Evolutionary conservation across 768 basidiomycete genomes (phyloP).

Genomic region (Lentinula lateritia): DNA sequence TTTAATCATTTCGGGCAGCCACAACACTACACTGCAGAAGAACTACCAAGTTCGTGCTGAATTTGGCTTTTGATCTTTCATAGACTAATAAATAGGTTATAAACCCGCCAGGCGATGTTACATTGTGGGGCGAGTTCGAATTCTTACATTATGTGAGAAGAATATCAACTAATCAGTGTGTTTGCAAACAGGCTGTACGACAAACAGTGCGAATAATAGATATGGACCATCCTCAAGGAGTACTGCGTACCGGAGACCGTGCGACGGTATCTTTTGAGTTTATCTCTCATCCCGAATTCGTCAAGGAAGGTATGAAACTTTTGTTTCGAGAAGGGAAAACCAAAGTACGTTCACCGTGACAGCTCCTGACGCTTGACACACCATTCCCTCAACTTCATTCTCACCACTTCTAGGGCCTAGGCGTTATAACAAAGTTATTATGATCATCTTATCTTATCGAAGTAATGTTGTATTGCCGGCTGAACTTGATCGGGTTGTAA

Average conservation of each 20-base stretch:
- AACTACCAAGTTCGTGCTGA: slow-evolving; percentile 72
- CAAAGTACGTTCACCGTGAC: slow-evolving; percentile 47
- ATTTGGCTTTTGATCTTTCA: background rate
- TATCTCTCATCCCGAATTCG: slow-evolving; percentile 84
- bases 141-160: background rate
- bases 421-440: slow-evolving; percentile 66
- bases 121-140: slow-evolving; percentile 70
- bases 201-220: slow-evolving; percentile 90
- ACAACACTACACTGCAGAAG: slow-evolving; percentile 88
- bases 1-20: slow-evolving; percentile 35
- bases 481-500: background rate
- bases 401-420: slow-evolving; percentile 50
- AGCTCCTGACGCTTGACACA: background rate
- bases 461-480: background rate
- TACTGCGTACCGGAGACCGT: slow-evolving; percentile 91
- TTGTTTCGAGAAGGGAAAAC: slow-evolving; percentile 95
- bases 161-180: background rate
- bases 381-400: slow-evolving; percentile 8
- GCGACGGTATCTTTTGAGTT: slow-evolving; percentile 95
- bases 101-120: slow-evolving; percentile 65
- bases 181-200: slow-evolving; percentile 58
- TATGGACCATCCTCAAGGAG: slow-evolving; percentile 85
- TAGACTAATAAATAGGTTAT: background rate
- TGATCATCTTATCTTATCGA: slow-evolving; percentile 21
- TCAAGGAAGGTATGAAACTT: slow-evolving; percentile 91